phyloP scores from a whole-genome alignment of 2,329 filamentous ascomycete genomes.

The Botrytis sinoallii region DNA sequence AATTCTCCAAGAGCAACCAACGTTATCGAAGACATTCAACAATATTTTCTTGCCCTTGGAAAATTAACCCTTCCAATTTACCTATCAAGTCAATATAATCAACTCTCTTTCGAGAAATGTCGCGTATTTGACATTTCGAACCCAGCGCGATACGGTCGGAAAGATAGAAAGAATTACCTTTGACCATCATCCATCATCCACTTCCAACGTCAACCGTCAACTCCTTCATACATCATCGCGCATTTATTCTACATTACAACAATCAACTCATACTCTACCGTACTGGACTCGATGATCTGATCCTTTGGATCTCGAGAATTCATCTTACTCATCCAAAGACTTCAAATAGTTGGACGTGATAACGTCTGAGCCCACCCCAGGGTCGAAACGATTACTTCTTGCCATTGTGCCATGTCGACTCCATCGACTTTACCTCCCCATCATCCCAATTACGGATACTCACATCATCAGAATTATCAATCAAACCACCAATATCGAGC shows the following conservation, averaged over 20 bases:
- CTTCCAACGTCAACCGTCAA: slow-evolving; percentile 17
- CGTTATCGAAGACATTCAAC: neutral
- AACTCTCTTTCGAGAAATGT: slow-evolving; percentile 11
- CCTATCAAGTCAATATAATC: neutral
- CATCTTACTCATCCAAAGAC: neutral
- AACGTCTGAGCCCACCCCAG: slow-evolving; percentile 22
- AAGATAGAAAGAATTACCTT: slow-evolving; percentile 20
- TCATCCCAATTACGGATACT: slow-evolving; percentile 62
- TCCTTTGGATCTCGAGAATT: neutral
- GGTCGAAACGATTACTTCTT: slow-evolving; percentile 25
- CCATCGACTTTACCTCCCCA: slow-evolving; percentile 71
- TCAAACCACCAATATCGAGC: slow-evolving; percentile 50
- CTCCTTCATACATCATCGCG: slow-evolving; percentile 7
- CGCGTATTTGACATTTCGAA: slow-evolving; percentile 18
- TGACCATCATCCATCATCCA: slow-evolving; percentile 15
- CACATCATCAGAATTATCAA: slow-evolving; percentile 55
- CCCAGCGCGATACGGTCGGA: slow-evolving; percentile 19
- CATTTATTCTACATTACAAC: slow-evolving; percentile 10
- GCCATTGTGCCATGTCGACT: slow-evolving; percentile 63
- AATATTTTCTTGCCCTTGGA: neutral
- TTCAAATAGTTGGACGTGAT: slow-evolving; percentile 15
- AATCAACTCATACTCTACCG: slow-evolving; percentile 1
- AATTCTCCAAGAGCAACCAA: neutral
- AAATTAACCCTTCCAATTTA: neutral
- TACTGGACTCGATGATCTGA: slow-evolving; percentile 8